Evolutionary conservation across 805 yeast genomes (phyloP), one percentile per base, ranked within the genome.

Genomic region (Ogataea zsoltii): DNA sequence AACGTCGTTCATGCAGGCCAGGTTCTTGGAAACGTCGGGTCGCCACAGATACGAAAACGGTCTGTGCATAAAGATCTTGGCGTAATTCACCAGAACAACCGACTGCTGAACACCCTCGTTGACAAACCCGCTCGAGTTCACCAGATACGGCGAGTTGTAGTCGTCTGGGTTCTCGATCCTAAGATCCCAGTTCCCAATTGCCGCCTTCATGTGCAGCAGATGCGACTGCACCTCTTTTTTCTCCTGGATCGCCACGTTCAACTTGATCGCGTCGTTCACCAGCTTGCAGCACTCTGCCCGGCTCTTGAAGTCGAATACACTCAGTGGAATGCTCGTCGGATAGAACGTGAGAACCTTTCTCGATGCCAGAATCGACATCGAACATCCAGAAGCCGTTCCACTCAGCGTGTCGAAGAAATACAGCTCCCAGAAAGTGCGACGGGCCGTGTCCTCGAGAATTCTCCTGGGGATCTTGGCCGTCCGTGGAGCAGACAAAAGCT

Each of bases 51-150:
- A 75, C 9, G 81, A 76, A 45, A 77, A 68, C 2, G 82, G 82
- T 45, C 82, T 58, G 56, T 77, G 80, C 3, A 77, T 74, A 51
- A 76, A 77, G n/a, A 77, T 75, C 49, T 73, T 75, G 1, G 82
- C 80, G 57, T 77, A 77, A 46, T 72, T 73, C 42, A 72, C 63
- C 58, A 77, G 58, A 44, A 76, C 63, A 9, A 73, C 65, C 1
- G 80, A 69, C 51, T 77, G 81, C 42, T 75, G 79, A 3, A 76
- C 73, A 23, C 82, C 82, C 45, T 77, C 80, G 53, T 77, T 77
- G 11, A 77, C 76, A 5, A 49, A 50, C 1, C 82, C 82, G 49
- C 61, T 60, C 13, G 65, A 54, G 49, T 70, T 67, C 11, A 77
- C 66, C 25, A 77, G 57, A 42, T 67, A 68, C 1, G 80, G 79